Base-by-base conservation (phyloP, 2,329 filamentous ascomycete genomes). In the Aspergillus quadricinctus region DNA sequence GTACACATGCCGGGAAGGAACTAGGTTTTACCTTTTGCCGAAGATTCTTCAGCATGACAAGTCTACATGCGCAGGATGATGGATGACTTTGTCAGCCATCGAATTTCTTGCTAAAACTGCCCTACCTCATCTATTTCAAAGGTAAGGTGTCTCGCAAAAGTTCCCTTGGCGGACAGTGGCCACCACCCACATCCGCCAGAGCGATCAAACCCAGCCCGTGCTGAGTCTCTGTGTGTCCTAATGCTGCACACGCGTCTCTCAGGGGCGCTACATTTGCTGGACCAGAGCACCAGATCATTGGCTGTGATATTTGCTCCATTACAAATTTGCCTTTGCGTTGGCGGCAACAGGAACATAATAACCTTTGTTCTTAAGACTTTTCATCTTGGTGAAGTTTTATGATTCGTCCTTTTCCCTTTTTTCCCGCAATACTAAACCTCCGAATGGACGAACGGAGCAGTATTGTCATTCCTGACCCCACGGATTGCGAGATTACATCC, bases 211-310 rank as follows among this genome's bases (percentile, higher is more conserved):
- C n/a, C n/a, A 19, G n/a, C 40, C 40, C 19, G 41, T 45, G 21
- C n/a, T 49, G 48, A 49, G 10, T 25, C n/a, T 31, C 14, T 50
- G 43, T 41, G 31, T 35, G 31, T 28, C 23, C 45, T 40, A 52
- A 40, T 54, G 45, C 53, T 55, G 61, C 61, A 64, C 61, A 57
- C 62, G 62, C 60, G 62, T 61, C 62, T 50, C 57, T 61, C 60
- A 61, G 62, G 62, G 62, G 61, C n/a, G 41, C 10, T n/a, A 45
- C 23, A 45, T 45, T 45, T 23, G 19, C 41, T 45, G 41, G n/a
- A 45, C 19, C n/a, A 3, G n/a, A 23, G 8, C 19, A 23, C 48
- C 21, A 48, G 4, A 48, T 28, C 46, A 48, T 48, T 23, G 23
- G 46, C 17, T 48, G 11, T 37, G 53, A 51, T 19, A 27, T 5